Evolutionary conservation across 169 alveolate species (phyloP).

Genomic region (Eimeria praecox): DNA sequence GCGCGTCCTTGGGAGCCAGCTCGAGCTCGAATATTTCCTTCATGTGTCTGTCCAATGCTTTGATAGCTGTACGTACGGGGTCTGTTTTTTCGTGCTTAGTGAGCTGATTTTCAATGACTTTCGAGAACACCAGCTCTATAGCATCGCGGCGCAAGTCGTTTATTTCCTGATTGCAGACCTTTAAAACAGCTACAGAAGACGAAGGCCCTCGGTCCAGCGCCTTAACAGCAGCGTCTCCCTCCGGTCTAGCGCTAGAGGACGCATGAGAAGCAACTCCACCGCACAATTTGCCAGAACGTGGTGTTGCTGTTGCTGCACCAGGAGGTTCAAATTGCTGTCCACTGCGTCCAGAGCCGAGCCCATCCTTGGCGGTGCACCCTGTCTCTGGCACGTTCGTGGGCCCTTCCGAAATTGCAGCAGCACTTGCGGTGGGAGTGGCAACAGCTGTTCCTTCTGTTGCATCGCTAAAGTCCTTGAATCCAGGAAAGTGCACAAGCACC

Average conservation of each 20-base stretch:
- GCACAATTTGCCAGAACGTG: background rate
- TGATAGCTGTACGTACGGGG: conserved; percentile 54
- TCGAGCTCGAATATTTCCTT: conserved; percentile 50
- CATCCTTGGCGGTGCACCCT: background rate
- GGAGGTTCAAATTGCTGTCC: background rate
- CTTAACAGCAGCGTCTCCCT: background rate
- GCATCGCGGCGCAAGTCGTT: conserved; percentile 56
- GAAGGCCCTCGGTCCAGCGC: background rate
- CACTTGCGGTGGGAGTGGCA: background rate
- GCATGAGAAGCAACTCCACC: background rate
- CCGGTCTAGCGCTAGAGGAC: background rate
- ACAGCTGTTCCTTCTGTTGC: background rate
- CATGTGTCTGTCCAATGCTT: conserved; percentile 70
- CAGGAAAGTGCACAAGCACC: background rate
- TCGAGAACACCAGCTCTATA: conserved; percentile 53
- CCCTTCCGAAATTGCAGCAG: background rate
- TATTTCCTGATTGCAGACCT: conserved; percentile 60
- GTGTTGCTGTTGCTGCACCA: background rate
- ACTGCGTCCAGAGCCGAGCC: background rate
- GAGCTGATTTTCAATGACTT: conserved; percentile 47
- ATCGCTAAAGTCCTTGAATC: background rate
- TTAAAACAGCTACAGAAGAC: conserved; percentile 34
- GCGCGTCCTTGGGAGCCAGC: background rate
- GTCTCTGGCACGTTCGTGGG: background rate
- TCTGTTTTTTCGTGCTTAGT: background rate